Conservation (phyloP, 495 filamentous ascomycete genomes). For the Thozetella sp. region DNA sequence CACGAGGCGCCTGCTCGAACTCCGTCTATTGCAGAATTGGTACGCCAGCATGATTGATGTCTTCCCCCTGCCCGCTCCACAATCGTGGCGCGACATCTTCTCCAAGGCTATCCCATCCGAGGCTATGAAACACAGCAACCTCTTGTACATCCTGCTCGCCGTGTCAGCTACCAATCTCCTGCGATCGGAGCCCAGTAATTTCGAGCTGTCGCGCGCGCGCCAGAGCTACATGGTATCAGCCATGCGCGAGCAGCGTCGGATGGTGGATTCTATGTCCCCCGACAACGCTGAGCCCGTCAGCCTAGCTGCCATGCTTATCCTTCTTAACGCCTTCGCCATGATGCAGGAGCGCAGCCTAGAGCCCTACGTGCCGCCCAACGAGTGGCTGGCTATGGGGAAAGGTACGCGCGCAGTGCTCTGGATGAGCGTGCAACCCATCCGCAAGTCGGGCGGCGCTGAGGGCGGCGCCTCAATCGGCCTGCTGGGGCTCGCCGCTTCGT, state of each 20-base stretch:
- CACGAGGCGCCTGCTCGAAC: too few relatives aligned
- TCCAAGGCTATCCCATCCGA: conserved; percentile 17
- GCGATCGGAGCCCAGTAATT: conserved; percentile 14
- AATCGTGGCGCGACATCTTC: conserved; percentile 14
- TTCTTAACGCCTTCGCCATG: conserved; percentile 21
- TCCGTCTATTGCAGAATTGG: conserved; percentile 35
- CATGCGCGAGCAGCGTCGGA: conserved; percentile 32
- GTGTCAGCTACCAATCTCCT: conserved; percentile 31
- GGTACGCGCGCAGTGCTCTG: conserved; percentile 8
- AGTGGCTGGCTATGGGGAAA: conserved; percentile 29
- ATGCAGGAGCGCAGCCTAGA: conserved; percentile 26
- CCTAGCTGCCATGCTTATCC: conserved; percentile 26
- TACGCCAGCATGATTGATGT: conserved; percentile 15
- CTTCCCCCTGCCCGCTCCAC: conserved; percentile 10
- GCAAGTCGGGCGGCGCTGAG: conserved; percentile 9
- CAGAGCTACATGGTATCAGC: conserved; percentile 30
- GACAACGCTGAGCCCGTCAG: conserved; percentile 36
- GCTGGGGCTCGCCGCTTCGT: conserved; percentile 7
- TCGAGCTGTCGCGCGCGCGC: conserved; percentile 19
- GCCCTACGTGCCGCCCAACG: conserved; percentile 35
- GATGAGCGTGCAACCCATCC: conserved; percentile 7
- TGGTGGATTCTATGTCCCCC: conserved; percentile 22
- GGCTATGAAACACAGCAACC: conserved; percentile 30
- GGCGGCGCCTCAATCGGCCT: conserved; percentile 16
- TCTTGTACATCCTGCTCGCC: conserved; percentile 34